Percentiles rank a stretch among this genome's conserved stretches.
These are phyloP conservation scores for Ogataea allantospora DNA, from an alignment of 805 yeast genomes.

Conservation along the genomic window DNA sequence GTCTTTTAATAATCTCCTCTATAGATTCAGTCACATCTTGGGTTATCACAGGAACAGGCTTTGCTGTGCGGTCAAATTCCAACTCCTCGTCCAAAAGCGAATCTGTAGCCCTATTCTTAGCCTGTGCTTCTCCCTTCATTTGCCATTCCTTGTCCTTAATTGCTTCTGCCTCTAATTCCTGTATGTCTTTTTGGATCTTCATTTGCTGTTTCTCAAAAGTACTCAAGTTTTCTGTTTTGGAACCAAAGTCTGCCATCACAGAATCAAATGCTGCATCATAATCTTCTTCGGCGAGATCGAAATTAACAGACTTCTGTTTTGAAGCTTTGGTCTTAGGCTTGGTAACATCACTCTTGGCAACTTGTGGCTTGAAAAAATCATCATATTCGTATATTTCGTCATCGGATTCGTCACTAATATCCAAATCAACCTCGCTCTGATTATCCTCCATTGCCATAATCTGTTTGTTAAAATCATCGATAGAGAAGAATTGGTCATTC, in stretches of 20 bases:
- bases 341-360: slow-evolving; percentile 17
- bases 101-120: slow-evolving; percentile 79
- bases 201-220: slow-evolving; percentile 82
- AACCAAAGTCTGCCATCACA: slow-evolving; percentile 56
- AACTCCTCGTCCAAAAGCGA: slow-evolving; percentile 77
- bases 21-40: slow-evolving; percentile 80
- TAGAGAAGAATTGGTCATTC: slow-evolving; percentile 80
- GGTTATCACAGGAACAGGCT: slow-evolving; percentile 95
- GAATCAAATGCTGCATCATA: slow-evolving; percentile 58
- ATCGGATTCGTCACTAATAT: slow-evolving; percentile 49
- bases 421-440: slow-evolving; percentile 52
- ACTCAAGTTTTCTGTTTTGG: slow-evolving; percentile 50
- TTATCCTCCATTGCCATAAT: slow-evolving; percentile 38
- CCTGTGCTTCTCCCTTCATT: slow-evolving; percentile 86
- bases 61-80: slow-evolving; percentile 89
- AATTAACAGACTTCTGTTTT: slow-evolving; percentile 26
- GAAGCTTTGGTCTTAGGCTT: slow-evolving; percentile 27
- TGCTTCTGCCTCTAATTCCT: slow-evolving; percentile 77
- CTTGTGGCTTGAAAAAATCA: slow-evolving; percentile 57
- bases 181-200: slow-evolving; percentile 73
- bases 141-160: slow-evolving; percentile 93
- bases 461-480: slow-evolving; percentile 58
- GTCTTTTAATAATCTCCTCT: slow-evolving; percentile 83
- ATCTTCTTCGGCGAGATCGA: slow-evolving; percentile 57
- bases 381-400: slow-evolving; percentile 54